A percentile compares a stretch with the other conserved stretches of the same genome.
Conservation (phyloP, 1,139 yeast genomes). For the Blastobotrys arbuscula region DNA sequence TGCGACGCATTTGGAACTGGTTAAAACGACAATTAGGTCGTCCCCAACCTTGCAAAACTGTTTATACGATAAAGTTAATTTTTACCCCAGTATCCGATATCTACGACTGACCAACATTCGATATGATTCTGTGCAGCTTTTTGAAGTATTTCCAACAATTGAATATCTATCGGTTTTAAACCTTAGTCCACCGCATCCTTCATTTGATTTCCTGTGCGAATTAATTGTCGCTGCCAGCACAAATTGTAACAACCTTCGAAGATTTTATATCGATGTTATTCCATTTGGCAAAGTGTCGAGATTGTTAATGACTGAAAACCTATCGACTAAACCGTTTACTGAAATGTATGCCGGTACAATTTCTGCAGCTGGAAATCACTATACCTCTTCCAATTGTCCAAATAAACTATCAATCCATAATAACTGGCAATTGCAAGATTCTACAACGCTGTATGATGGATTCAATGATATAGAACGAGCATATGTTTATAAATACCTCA, state of each 20-base stretch:
- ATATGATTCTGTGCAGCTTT: not conserved
- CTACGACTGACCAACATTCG: not conserved
- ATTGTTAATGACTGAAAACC: not conserved
- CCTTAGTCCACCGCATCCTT: not conserved
- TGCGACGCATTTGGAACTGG: not conserved
- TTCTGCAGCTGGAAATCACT: not conserved
- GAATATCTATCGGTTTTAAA: not conserved
- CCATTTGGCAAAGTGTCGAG: not conserved
- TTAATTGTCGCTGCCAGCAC: not conserved
- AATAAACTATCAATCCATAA: too few species aligned
- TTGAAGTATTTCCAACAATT: not conserved
- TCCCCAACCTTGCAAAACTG: not conserved
- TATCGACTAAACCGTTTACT: too few species aligned
- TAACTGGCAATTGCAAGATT: not conserved
- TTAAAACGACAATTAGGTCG: not conserved
- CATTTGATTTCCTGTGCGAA: not conserved
- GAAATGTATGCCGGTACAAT: not conserved
- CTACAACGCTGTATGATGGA: not conserved
- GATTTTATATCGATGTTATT: not conserved
- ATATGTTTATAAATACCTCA: not conserved
- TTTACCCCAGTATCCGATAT: not conserved
- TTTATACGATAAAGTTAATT: not conserved
- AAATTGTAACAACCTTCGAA: not conserved
- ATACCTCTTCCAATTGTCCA: not conserved
- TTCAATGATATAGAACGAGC: constrained; percentile 1